Conservation (phyloP, 73 alveolate species). For the Symbiodinium natans region DNA sequence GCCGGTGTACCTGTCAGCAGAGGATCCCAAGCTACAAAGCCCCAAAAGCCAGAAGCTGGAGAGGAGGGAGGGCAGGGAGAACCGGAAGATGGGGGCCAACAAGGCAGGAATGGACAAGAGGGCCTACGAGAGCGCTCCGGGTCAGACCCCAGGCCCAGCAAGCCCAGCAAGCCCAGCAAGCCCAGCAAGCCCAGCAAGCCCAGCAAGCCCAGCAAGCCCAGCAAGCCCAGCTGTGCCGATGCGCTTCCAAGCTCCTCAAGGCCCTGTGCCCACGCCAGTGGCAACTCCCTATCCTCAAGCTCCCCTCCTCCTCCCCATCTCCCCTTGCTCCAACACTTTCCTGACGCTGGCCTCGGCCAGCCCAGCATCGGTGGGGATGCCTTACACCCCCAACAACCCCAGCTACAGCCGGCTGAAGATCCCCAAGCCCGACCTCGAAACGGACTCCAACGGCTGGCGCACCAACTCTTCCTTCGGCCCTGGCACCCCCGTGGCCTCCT, state of each 20-base stretch:
- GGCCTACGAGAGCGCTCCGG: no score
- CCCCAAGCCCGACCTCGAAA: background rate
- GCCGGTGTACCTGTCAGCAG: background rate
- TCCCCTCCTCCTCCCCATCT: background rate
- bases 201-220: no score
- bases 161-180: no score
- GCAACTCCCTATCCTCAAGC: no score
- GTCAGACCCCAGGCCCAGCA: no score
- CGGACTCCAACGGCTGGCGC: conserved; percentile 10
- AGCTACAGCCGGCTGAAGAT: background rate
- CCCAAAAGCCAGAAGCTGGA: background rate
- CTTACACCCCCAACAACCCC: background rate
- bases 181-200: no score
- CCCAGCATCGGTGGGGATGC: background rate
- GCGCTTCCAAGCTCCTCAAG: no score
- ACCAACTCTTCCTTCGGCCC: conserved; percentile 25
- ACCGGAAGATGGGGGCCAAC: no score
- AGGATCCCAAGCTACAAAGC: background rate
- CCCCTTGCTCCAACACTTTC: background rate
- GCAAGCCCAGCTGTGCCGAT: no score
- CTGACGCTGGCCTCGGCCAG: background rate
- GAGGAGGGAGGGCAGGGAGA: background rate
- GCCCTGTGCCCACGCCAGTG: no score
- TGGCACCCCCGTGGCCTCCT: background rate
- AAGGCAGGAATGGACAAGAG: no score